These are phyloP conservation scores for Plasmodium vinckei DNA, from an alignment of 169 alveolate genomes.

Conservation along the genomic window DNA sequence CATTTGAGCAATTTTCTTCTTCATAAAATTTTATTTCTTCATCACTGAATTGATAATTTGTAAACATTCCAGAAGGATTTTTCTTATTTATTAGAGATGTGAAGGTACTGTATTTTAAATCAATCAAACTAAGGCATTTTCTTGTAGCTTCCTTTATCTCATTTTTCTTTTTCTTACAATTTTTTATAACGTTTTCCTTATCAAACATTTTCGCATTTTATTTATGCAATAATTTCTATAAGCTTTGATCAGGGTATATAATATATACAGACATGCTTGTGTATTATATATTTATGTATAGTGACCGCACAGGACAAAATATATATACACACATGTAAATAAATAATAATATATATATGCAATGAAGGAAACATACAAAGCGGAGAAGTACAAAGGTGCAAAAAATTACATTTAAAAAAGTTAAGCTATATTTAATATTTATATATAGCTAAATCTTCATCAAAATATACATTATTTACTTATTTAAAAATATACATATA, in stretches of 20 bases:
- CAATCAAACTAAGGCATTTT: conserved; percentile 46
- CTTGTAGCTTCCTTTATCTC: conserved; percentile 42
- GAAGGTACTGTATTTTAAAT: conserved; percentile 27
- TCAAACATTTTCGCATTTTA: conserved; percentile 41
- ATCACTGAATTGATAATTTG: conserved; percentile 67
- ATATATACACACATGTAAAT: background rate
- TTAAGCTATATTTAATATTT: no score
- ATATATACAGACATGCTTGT: background rate
- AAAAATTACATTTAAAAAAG: no score
- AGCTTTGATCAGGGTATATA: background rate
- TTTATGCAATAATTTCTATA: conserved; percentile 2
- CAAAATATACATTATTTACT: no score
- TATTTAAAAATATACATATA: no score
- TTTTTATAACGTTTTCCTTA: conserved; percentile 24
- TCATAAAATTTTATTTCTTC: conserved; percentile 70
- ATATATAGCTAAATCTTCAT: no score
- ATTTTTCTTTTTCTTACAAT: conserved; percentile 41
- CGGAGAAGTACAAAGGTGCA: no score
- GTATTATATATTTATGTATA: no score
- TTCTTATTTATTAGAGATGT: conserved; percentile 23
- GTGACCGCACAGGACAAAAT: background rate
- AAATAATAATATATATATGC: background rate
- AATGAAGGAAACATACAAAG: no score
- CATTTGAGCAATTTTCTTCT: conserved; percentile 30
- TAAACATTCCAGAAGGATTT: conserved; percentile 12